Conservation (phyloP, 177 flowering plant species). For the Vitis hybrid region DNA sequence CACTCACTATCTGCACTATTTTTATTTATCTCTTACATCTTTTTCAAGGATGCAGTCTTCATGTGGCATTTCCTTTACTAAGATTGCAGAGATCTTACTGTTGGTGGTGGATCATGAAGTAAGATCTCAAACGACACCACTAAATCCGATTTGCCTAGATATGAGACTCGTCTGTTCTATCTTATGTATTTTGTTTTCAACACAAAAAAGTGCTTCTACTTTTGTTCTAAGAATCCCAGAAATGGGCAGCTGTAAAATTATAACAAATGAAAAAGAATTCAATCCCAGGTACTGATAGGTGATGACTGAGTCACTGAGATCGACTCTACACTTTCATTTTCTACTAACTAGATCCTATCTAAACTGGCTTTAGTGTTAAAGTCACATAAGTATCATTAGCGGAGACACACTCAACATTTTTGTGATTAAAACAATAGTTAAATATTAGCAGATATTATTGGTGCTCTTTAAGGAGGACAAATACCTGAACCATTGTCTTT, state of each 20-base stretch:
- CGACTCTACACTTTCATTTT: no score
- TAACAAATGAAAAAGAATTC: not conserved
- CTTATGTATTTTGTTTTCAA: not conserved
- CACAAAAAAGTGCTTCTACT: slow-evolving; percentile 5
- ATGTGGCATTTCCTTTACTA: slow-evolving; percentile 5
- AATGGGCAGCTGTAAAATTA: not conserved
- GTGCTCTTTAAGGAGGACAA: slow-evolving; percentile 1
- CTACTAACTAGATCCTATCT: not conserved
- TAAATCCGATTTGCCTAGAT: slow-evolving; percentile 14
- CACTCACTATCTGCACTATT: slow-evolving; percentile 1
- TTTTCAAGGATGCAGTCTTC: slow-evolving; percentile 5
- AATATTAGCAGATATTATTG: not conserved
- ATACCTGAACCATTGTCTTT: not conserved
- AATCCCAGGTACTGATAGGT: not conserved
- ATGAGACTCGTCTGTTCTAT: not conserved
- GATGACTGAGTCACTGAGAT: no score
- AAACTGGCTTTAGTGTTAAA: not conserved
- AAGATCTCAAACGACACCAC: slow-evolving; percentile 20
- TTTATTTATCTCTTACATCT: not conserved
- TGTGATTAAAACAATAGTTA: not conserved
- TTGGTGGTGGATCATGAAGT: slow-evolving; percentile 17
- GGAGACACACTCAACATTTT: not conserved
- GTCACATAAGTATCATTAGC: not conserved
- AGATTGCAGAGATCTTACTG: slow-evolving; percentile 12
- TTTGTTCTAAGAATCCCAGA: not conserved